A percentile compares a stretch with the other conserved stretches of the same genome.
phyloP scores from a whole-genome alignment of 805 yeast genomes.

The Candida anglica region DNA sequence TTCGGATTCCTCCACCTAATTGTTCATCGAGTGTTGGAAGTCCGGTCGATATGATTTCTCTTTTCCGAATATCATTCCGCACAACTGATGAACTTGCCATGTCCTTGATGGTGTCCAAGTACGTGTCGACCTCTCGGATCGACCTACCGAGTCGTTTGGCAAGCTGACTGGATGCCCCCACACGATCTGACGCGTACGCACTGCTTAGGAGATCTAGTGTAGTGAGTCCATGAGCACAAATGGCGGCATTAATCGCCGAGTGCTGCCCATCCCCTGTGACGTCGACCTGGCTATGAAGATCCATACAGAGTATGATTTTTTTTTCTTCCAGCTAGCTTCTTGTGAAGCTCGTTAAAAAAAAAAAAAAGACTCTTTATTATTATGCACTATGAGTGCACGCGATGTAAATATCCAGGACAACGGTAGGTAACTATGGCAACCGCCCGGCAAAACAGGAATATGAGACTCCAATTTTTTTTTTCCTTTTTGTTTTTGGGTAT shows the following conservation, averaged over 20 bases:
- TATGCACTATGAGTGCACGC: too few relatives aligned
- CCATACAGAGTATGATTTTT: too few relatives aligned
- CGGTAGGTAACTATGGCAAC: too few relatives aligned
- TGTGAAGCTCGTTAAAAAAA: too few relatives aligned
- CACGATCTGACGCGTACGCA: slow-evolving; percentile 8
- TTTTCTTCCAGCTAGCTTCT: too few relatives aligned
- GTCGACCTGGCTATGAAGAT: neutral
- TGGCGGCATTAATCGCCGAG: slow-evolving; percentile 10
- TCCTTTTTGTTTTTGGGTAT: too few relatives aligned
- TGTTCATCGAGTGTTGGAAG: slow-evolving; percentile 19
- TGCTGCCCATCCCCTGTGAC: slow-evolving; percentile 7
- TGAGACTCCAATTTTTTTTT: too few relatives aligned
- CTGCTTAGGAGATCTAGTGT: slow-evolving; percentile 19
- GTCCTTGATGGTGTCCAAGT: slow-evolving; percentile 7
- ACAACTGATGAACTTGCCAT: neutral
- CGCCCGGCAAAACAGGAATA: too few relatives aligned
- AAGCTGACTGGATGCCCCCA: slow-evolving; percentile 7
- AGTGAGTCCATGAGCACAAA: slow-evolving; percentile 21
- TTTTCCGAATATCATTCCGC: too few relatives aligned
- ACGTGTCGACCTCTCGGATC: slow-evolving; percentile 22
- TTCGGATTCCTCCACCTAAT: slow-evolving; percentile 27
- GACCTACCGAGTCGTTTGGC: slow-evolving; percentile 22
- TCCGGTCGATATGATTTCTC: slow-evolving; percentile 17
- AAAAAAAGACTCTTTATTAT: too few relatives aligned
- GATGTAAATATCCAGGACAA: too few relatives aligned